Conservation (phyloP, 2,329 filamentous ascomycete genomes). For the Aspergillus novoparasiticus region DNA sequence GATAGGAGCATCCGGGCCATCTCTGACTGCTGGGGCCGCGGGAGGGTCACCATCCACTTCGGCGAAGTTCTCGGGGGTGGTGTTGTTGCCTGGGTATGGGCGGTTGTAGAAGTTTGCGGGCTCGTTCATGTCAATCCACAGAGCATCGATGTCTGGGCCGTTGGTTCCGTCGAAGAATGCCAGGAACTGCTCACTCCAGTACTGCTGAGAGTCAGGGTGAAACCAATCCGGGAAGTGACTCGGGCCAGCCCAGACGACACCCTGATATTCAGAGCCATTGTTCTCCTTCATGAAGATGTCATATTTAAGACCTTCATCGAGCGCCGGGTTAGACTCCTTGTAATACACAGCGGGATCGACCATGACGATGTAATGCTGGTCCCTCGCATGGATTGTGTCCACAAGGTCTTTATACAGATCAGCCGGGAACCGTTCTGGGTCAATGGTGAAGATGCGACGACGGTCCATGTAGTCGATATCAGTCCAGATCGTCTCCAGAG, state of each 20-base stretch:
- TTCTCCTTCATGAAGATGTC: not conserved
- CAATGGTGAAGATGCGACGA: slow-evolving; percentile 42
- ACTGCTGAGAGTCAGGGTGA: slow-evolving; percentile 62
- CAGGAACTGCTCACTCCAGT: slow-evolving; percentile 70
- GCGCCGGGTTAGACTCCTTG: not conserved
- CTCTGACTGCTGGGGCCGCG: not conserved
- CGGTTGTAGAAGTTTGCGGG: slow-evolving; percentile 45
- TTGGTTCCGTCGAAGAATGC: slow-evolving; percentile 59
- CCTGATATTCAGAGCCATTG: slow-evolving; percentile 31
- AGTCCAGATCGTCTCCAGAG: slow-evolving; percentile 50
- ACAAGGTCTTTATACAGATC: slow-evolving; percentile 64
- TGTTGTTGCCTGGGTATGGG: not conserved
- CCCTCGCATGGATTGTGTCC: slow-evolving; percentile 63
- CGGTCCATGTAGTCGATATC: slow-evolving; percentile 48
- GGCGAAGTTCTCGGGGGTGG: not conserved
- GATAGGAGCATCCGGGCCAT: not conserved
- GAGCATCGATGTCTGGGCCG: slow-evolving; percentile 69
- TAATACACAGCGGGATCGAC: slow-evolving; percentile 61
- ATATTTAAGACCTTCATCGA: not conserved
- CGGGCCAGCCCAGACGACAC: slow-evolving; percentile 81
- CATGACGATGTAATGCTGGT: slow-evolving; percentile 76
- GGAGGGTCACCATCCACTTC: not conserved
- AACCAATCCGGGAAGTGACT: slow-evolving; percentile 79
- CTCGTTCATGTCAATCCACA: slow-evolving; percentile 76
- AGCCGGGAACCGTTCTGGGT: slow-evolving; percentile 40